Conservation (phyloP, 176 grass and related monocot genomes). For the Dendrocalamus sinicus region DNA sequence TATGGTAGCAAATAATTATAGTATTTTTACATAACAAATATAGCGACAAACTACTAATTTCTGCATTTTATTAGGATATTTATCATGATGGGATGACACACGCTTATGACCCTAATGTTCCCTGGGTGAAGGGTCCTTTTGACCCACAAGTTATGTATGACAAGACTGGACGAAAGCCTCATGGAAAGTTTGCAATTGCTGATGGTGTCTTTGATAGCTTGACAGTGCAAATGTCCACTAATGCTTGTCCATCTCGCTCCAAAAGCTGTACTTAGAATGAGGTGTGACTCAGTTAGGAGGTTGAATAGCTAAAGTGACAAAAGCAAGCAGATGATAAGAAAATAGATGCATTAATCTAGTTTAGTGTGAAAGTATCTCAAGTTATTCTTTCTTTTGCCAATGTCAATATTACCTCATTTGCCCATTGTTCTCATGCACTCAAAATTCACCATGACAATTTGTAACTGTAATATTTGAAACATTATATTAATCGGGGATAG, state of each 20-base stretch:
- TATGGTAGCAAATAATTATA: neutral
- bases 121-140: neutral
- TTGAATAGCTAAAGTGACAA: neutral
- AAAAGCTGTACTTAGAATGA: neutral
- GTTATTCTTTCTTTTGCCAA: neutral
- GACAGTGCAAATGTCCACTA: neutral
- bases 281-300: neutral
- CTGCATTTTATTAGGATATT: neutral
- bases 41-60: neutral
- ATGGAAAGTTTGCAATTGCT: slow-evolving; percentile 19
- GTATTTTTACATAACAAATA: neutral
- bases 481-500: neutral
- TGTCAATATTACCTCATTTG: no score
- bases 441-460: neutral
- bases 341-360: neutral
- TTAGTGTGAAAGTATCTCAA: neutral
- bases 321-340: neutral
- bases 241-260: neutral
- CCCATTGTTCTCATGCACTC: no score
- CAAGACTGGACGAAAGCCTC: neutral
- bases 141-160: slow-evolving; percentile 21
- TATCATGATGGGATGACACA: neutral
- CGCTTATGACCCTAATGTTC: neutral
- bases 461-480: neutral
- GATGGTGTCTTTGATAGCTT: neutral